Base-by-base conservation (phyloP, 768 basidiomycete species). In the Collybia sordida region DNA sequence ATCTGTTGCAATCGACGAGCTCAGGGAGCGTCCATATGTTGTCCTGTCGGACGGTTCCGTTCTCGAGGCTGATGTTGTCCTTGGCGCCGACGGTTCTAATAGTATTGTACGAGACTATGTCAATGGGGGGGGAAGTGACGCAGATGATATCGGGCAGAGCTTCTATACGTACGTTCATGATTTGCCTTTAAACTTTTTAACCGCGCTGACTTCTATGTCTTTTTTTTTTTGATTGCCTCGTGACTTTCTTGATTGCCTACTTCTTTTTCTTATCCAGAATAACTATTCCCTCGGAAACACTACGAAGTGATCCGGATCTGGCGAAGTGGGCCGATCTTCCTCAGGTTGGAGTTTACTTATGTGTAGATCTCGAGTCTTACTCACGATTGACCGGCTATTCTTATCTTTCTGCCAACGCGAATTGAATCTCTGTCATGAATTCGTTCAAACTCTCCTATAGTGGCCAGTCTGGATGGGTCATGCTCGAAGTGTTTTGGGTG, bases 1-100 rank as follows among this genome's bases (percentile, higher is more conserved):
- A 18, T 56, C 55, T 1, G 63, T 67, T 21, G 63, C 63, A 6
- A 61, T 69, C 23, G 62, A 73, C 50, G 53, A 60, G 34, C 58
- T 54, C 22, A 55, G 56, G 17, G 50, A 51, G 17, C 23, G 53
- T 9, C 66, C 65, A 31, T 59, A 56, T 25, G 63, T 64, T 24
- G 57, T 63, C 12, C 59, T 63, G 7, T 66, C 64, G 18, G 68
- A 67, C 31, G 78, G 79, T 4, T 55, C 62, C 18, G 65, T 58
- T 6, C 45, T 75, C 6, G 53, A 47, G 1, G 77, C 75, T 17
- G 76, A 81, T 54, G 63, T 80, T 22, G 63, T 82, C 53, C 64
- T 81, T 25, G 80, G 78, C 23, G 80, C 80, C 11, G 80, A 82
- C 55, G 80, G 81, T 5, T 62, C 63, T 43, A 62, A 61, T 9